Evolutionary conservation across 176 grass and related monocot species (phyloP), one percentile per base, ranked within the genome.

Genomic region (Musa acuminata): DNA sequence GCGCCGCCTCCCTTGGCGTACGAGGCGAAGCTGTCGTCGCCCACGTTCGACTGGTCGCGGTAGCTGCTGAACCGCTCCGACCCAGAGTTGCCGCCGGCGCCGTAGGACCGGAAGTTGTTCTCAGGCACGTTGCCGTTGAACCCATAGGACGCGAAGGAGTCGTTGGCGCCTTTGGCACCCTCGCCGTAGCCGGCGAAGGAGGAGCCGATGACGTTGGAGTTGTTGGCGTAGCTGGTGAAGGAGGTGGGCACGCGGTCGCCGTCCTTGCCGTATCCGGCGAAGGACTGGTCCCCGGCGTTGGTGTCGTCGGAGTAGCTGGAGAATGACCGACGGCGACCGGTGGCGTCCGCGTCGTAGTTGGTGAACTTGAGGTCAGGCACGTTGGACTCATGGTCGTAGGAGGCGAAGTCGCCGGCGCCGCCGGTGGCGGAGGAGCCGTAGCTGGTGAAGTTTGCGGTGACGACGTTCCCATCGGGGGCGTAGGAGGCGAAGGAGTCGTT

Each of bases 361-460:
- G 52, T 58, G 72, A 74, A 74, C 72, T 35, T 55, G 53, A 74
- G 72, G 53, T 74, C 13, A 1, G 72, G 72, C 52, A 74, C 72
- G 72, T 74, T 74, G 51, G 52, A 0, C 51, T 53, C 51, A 29
- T 29, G 52, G 72, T 55, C 72, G 24, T 74, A 74, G 52, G 72
- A 55, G 23, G 52, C 12, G 72, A 74, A 74, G 14, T 74, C 52
- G 1, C 72, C 72, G 23, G 72, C 72, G 24, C 72, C 72, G 72
- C 72, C 72, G 6, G 72, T 74, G 22, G 72, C 72, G 72, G 72
- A 74, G 52, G 72, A 27, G 72, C 52, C 72, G 72, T 74, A 74
- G 24, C 72, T 74, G 24, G 72, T 74, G 72, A 74, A 74, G 53
- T 74, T 74, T 6, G 72, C 72, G 22, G 72, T 74, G 72, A 74